phyloP scores from a whole-genome alignment of 2,329 filamentous ascomycete genomes.

The Alternaria arborescens region DNA sequence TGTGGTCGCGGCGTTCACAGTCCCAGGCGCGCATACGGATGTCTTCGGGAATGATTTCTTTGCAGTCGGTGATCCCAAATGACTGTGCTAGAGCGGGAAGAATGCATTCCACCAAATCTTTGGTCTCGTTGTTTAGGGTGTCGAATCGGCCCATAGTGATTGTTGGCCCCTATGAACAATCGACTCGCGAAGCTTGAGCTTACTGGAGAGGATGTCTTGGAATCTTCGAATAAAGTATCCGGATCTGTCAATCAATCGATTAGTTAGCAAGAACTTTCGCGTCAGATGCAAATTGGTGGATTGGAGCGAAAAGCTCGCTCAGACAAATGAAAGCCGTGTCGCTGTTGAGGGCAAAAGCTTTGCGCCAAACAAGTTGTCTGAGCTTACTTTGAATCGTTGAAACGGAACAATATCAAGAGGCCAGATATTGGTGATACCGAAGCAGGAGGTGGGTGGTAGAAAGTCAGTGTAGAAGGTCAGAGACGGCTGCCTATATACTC shows the following conservation, averaged over 20 bases:
- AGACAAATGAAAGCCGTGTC: background rate
- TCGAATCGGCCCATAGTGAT: slow-evolving; percentile 43
- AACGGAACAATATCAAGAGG: background rate
- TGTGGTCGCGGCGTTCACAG: slow-evolving; percentile 46
- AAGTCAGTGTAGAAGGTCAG: background rate
- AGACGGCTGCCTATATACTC: background rate
- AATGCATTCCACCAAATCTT: slow-evolving; percentile 43
- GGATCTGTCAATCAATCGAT: background rate
- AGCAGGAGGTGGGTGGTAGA: background rate
- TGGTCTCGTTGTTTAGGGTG: slow-evolving; percentile 44
- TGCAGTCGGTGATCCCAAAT: slow-evolving; percentile 31
- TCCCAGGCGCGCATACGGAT: slow-evolving; percentile 51
- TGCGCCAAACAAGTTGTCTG: background rate
- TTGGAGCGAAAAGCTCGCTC: background rate
- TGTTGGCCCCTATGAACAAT: background rate
- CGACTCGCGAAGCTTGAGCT: background rate
- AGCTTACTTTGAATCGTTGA: background rate
- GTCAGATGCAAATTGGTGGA: background rate
- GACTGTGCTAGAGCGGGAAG: slow-evolving; percentile 41
- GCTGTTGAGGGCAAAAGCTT: background rate
- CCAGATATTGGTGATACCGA: background rate
- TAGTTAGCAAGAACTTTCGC: background rate
- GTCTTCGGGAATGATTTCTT: slow-evolving; percentile 45
- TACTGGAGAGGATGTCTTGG: background rate
- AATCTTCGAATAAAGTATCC: background rate